A percentile compares a stretch with the other conserved stretches of the same genome.
Conservation (phyloP, 2,329 filamentous ascomycete genomes). For the Didymella sp. region DNA sequence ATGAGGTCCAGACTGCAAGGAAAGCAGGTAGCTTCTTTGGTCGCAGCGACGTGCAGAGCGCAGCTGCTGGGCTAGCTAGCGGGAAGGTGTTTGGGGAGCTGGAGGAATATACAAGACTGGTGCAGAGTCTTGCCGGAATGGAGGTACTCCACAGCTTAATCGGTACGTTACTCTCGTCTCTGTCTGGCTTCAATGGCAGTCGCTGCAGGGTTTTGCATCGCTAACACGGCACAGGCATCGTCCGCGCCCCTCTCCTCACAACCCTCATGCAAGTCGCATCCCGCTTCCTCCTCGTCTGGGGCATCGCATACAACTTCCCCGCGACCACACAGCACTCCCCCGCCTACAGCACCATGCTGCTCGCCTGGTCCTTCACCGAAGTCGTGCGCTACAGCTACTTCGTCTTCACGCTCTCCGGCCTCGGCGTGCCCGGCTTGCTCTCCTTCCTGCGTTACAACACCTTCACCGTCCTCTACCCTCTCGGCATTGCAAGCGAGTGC, state of each 20-base stretch:
- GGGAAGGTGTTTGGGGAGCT: slow-evolving; percentile 66
- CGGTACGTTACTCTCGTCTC: slow-evolving; percentile 59
- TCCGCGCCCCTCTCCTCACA: slow-evolving; percentile 83
- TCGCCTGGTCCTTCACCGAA: slow-evolving; percentile 90
- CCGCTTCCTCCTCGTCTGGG: slow-evolving; percentile 89
- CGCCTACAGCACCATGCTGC: slow-evolving; percentile 78
- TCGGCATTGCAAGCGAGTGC: slow-evolving; percentile 83
- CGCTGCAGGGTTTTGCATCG: neutral
- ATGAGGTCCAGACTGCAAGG: slow-evolving; percentile 24
- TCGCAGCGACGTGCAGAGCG: slow-evolving; percentile 17
- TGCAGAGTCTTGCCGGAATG: slow-evolving; percentile 81
- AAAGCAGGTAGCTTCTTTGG: slow-evolving; percentile 26
- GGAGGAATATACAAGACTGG: slow-evolving; percentile 75
- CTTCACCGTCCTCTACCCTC: slow-evolving; percentile 89
- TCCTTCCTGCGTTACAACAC: slow-evolving; percentile 85
- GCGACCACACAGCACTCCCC: slow-evolving; percentile 63
- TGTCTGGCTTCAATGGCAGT: neutral
- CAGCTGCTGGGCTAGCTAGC: slow-evolving; percentile 28
- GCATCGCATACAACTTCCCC: slow-evolving; percentile 77
- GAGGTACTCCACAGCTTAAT: slow-evolving; percentile 83
- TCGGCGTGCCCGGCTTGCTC: slow-evolving; percentile 68
- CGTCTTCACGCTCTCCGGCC: slow-evolving; percentile 68
- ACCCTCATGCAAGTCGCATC: slow-evolving; percentile 89
- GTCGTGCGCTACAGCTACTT: slow-evolving; percentile 95
- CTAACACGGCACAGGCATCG: slow-evolving; percentile 66